A percentile compares a stretch with the other conserved stretches of the same genome.
Evolutionary conservation across 768 basidiomycete species (phyloP).

Genomic region (Boletus barrowsii): DNA sequence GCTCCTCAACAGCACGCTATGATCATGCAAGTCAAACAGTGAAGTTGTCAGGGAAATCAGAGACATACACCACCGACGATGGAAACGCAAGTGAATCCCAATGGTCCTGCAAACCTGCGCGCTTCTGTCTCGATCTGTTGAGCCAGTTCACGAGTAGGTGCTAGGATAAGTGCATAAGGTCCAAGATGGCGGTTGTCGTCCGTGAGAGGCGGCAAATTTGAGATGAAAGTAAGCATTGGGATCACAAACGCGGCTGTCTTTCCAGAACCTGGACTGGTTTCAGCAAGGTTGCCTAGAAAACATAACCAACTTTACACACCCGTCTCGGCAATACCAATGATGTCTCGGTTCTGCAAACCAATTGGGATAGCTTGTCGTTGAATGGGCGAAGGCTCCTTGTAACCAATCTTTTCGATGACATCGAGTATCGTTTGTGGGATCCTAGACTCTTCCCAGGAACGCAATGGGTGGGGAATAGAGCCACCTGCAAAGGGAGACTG

Average conservation of each 20-base stretch:
- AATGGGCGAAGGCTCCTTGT: conserved; percentile 95
- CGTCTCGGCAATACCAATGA: conserved; percentile 98
- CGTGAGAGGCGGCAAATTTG: conserved; percentile 74
- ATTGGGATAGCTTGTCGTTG: conserved; percentile 99
- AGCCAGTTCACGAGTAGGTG: conserved; percentile 97
- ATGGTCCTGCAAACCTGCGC: conserved; percentile 83
- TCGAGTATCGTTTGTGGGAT: conserved; percentile 79
- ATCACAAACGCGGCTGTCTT: conserved; percentile 99
- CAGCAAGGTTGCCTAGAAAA: not conserved
- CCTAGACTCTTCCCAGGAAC: conserved; percentile 85
- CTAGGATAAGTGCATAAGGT: conserved; percentile 89
- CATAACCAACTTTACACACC: conserved; percentile 45
- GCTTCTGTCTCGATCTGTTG: conserved; percentile 96
- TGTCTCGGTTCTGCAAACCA: conserved; percentile 91
- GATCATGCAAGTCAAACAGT: conserved; percentile 11
- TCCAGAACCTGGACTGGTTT: conserved; percentile 71
- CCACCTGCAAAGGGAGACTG: conserved; percentile 55
- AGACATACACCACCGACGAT: conserved; percentile 88
- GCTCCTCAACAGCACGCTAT: conserved; percentile 91
- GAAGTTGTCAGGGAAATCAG: not conserved
- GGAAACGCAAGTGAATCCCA: conserved; percentile 93
- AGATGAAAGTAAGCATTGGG: conserved; percentile 95
- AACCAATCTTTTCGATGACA: conserved; percentile 88
- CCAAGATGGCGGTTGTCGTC: conserved; percentile 95
- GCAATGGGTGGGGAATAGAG: conserved; percentile 87